Evolutionary conservation across 768 basidiomycete genomes (phyloP), one percentile per base, ranked within the genome.

Genomic region (Chiua virens): DNA sequence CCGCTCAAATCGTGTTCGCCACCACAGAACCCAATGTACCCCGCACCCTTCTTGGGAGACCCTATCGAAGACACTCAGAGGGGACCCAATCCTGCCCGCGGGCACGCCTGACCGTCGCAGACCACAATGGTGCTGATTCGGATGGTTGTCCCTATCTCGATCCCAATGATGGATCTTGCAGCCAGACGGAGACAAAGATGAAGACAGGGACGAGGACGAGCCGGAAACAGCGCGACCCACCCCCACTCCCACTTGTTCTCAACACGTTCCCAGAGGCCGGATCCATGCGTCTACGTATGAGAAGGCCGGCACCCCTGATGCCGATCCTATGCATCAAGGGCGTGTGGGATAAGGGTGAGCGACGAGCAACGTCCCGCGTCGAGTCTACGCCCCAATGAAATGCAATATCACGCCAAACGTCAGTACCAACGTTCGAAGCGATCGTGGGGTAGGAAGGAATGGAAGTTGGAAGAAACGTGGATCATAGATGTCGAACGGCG

Each of bases 31-130:
- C 53, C 21, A 46, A 47, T 28, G 49, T 25, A 11, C 54, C 61
- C 6, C 51, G 49, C 18, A 56, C 54, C 17, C 47, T 62, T 30
- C 57, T 56, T 8, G 60, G 60, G 10, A 50, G 38, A 32, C 28
- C 52, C 11, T 62, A 56, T 30, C 42, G 54, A 22, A 49, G 45
- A 39, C 32, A 39, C 20, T 17, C 22, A 17, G 21, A 36, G 18
- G 13, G 27, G 43, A 18, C 14, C 17, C 36, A 18, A 10, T 28
- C 27, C 27, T 37, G 36, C 45, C 11, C 40, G 8, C 44, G 13
- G 18, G 18, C 45, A 4, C 20, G n/a, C 32, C 28, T 17, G 47
- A 47, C 37, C 8, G 8, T 43, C 17, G 4, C 37, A 8, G 21
- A 48, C 25, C n/a, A 5, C 21, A 18, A 30, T 5, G 13, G 30